phyloP scores from a whole-genome alignment of 306 rosid species.

The Carpinus viminea region DNA sequence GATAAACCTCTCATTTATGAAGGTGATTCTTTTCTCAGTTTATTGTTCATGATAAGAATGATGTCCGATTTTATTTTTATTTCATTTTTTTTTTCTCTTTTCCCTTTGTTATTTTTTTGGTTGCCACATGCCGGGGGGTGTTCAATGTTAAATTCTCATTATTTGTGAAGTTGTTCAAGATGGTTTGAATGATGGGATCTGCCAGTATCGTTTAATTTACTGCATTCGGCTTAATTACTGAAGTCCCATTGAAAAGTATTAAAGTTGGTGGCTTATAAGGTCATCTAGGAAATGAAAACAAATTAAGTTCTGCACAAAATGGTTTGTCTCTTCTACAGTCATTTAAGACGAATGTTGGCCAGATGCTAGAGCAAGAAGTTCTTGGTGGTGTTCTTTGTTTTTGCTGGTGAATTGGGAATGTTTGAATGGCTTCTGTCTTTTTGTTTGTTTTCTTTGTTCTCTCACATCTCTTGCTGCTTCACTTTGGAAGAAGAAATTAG shows the following conservation, averaged over 20 bases:
- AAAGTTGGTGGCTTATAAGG: background rate
- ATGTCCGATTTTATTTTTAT: background rate
- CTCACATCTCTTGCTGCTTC: background rate
- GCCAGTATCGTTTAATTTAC: background rate
- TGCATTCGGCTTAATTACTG: background rate
- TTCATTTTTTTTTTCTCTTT: too few species aligned
- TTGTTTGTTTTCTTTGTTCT: background rate
- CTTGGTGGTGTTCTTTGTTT: too few species aligned
- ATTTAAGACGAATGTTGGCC: background rate
- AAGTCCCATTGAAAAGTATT: background rate
- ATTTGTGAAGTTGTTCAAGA: background rate
- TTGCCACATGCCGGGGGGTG: background rate
- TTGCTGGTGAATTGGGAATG: background rate
- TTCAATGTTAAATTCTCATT: background rate
- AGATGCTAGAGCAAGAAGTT: background rate
- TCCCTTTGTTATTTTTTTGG: background rate
- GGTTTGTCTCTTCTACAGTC: background rate
- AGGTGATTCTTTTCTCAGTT: constrained; percentile 41
- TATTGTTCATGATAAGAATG: background rate
- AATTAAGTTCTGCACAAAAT: background rate
- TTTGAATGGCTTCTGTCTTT: constrained; percentile 4
- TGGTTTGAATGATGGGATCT: background rate
- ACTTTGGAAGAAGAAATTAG: background rate
- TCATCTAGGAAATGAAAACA: background rate
- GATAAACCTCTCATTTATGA: constrained; percentile 81